A percentile compares a stretch with the other conserved stretches of the same genome.
Conservation (phyloP, 2,329 filamentous ascomycete species). For the Alternaria conjuncta region DNA sequence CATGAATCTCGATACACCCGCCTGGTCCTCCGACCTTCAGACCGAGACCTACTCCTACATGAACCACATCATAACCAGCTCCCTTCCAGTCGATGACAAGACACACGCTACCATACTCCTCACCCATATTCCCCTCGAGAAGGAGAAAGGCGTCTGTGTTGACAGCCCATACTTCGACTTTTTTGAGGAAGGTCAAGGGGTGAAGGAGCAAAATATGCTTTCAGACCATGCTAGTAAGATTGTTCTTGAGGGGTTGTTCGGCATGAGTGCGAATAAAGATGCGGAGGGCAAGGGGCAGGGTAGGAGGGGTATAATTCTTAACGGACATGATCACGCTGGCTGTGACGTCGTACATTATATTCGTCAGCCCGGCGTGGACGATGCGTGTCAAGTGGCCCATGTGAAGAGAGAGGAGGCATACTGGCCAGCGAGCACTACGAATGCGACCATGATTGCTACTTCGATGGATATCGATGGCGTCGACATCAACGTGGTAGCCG, state of each 20-base stretch:
- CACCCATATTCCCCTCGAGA: conserved; percentile 91
- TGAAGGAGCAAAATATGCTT: conserved; percentile 92
- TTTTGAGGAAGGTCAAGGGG: conserved; percentile 68
- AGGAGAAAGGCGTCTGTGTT: conserved; percentile 79
- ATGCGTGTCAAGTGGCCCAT: conserved; percentile 12
- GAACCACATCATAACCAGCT: conserved; percentile 69
- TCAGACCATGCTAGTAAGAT: conserved; percentile 70
- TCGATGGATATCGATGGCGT: background rate
- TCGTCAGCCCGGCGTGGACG: conserved; percentile 21
- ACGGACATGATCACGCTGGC: conserved; percentile 93
- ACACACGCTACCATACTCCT: conserved; percentile 81
- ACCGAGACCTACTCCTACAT: conserved; percentile 79
- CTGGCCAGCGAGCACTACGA: conserved; percentile 14
- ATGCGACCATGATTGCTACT: conserved; percentile 1
- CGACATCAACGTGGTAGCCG: conserved; percentile 1
- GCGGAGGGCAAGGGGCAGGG: conserved; percentile 69
- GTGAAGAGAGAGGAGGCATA: conserved; percentile 22
- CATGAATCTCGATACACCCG: conserved; percentile 91
- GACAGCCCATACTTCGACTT: conserved; percentile 86
- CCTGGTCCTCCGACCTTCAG: conserved; percentile 70
- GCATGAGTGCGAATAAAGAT: conserved; percentile 68
- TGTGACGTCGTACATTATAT: conserved; percentile 85
- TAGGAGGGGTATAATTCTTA: conserved; percentile 79
- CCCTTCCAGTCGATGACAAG: conserved; percentile 65
- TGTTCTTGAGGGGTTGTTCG: conserved; percentile 84